Conservation (phyloP, 2,329 filamentous ascomycete species). For the Drechslera avenae region DNA sequence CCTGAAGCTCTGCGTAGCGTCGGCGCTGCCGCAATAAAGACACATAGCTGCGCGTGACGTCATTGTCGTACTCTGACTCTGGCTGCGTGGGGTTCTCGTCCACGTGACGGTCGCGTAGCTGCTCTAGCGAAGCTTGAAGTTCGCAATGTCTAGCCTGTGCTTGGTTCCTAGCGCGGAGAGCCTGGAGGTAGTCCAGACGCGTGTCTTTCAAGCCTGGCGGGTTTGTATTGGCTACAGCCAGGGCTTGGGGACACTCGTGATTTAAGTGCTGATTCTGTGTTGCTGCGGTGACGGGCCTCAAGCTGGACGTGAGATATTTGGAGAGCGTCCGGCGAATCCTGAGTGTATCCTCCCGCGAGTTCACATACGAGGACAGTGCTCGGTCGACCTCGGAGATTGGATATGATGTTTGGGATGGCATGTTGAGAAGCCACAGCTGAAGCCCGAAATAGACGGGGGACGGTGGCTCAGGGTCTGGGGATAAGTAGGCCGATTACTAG, state of each 20-base stretch:
- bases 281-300: conserved; percentile 34
- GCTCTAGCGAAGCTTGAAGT: conserved; percentile 38
- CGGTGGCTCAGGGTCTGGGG: neutral
- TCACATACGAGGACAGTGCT: conserved; percentile 44
- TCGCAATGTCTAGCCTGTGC: conserved; percentile 49
- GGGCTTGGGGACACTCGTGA: conserved; percentile 35
- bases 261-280: conserved; percentile 41
- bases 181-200: conserved; percentile 53
- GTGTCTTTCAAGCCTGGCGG: conserved; percentile 50
- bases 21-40: conserved; percentile 53
- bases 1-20: conserved; percentile 53
- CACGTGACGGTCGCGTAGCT: conserved; percentile 33
- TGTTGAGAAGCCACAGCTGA: conserved; percentile 6
- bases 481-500: neutral
- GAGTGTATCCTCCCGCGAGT: conserved; percentile 45
- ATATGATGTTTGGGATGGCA: conserved; percentile 37
- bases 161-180: conserved; percentile 50
- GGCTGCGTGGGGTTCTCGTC: conserved; percentile 37
- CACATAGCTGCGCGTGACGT: conserved; percentile 47
- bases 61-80: conserved; percentile 38
- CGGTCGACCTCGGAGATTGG: conserved; percentile 47
- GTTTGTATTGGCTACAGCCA: conserved; percentile 31
- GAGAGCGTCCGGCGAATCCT: conserved; percentile 43
- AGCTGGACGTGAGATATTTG: conserved; percentile 38
- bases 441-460: no score